Evolutionary conservation across 1,139 yeast genomes (phyloP).

Genomic region (Kodamaea suecica): DNA sequence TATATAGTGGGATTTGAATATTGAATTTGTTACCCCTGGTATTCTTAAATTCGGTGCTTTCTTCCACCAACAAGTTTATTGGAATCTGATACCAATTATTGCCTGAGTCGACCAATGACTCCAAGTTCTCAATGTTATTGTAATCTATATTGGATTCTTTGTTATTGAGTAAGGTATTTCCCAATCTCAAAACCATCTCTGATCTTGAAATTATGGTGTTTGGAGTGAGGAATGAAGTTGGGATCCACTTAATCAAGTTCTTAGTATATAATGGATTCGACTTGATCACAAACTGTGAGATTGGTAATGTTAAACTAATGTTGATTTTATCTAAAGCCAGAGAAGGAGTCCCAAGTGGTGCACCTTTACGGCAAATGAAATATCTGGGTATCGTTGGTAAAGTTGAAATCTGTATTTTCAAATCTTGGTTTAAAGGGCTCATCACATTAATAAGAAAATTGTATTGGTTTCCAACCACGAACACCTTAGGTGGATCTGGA

Average conservation of each 20-base stretch:
- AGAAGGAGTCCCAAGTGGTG: constrained; percentile 2
- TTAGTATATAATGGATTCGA: constrained; percentile 14
- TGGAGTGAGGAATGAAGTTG: constrained; percentile 33
- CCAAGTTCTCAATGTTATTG: constrained; percentile 17
- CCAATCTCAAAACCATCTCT: constrained; percentile 30
- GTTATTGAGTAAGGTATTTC: constrained; percentile 14
- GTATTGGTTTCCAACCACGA: constrained; percentile 13
- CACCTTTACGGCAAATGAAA: constrained; percentile 12
- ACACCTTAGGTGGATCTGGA: constrained; percentile 7
- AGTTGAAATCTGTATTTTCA: constrained; percentile 18
- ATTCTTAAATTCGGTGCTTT: neutral
- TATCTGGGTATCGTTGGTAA: constrained; percentile 16
- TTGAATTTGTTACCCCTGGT: constrained; percentile 1
- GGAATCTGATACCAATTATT: constrained; percentile 39
- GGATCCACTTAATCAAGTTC: constrained; percentile 25
- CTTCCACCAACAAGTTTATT: constrained; percentile 16
- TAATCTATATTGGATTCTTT: constrained; percentile 7
- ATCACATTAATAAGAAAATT: constrained; percentile 28
- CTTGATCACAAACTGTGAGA: constrained; percentile 20
- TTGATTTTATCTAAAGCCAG: constrained; percentile 13
- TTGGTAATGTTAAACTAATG: constrained; percentile 24
- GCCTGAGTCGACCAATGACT: constrained; percentile 24
- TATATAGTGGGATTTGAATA: constrained; percentile 29
- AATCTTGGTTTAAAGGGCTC: constrained; percentile 24
- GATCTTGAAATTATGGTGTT: constrained; percentile 29